Conservation (phyloP, 208 protist genomes). For the Herpetomonas samuelpessoai region DNA sequence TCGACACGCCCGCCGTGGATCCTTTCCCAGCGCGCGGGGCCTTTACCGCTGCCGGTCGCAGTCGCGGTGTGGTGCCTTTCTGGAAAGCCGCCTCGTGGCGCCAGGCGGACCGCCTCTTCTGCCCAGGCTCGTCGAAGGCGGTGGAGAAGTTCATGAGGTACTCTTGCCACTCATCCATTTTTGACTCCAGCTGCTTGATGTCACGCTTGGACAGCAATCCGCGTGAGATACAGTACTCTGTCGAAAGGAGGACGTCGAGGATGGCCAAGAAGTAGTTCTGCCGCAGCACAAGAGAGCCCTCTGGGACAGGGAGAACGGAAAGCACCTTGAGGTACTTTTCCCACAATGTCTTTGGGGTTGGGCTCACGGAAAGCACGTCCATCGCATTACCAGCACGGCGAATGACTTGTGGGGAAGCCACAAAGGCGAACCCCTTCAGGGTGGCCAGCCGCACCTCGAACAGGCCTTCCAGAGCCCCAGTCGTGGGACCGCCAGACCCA, state of each 20-base stretch:
- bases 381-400: conserved; percentile 27
- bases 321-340: conserved; percentile 33
- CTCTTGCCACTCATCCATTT: conserved; percentile 22
- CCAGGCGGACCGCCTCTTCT: conserved; percentile 15
- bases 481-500: neutral
- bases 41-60: conserved; percentile 18
- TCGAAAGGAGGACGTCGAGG: conserved; percentile 46
- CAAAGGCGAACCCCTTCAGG: conserved; percentile 43
- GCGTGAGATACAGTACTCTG: conserved; percentile 36
- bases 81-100: conserved; percentile 35
- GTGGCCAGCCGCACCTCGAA: conserved; percentile 10
- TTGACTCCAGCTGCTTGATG: conserved; percentile 22
- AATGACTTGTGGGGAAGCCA: conserved; percentile 35
- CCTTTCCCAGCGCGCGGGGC: neutral
- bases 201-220: conserved; percentile 23
- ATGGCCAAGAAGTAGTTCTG: conserved; percentile 36
- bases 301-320: conserved; percentile 6
- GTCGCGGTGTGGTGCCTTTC: conserved; percentile 28
- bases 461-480: neutral
- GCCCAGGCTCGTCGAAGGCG: conserved; percentile 8
- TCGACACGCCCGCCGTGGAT: neutral
- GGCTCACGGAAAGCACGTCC: conserved; percentile 35
- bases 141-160: conserved; percentile 30
- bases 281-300: conserved; percentile 13
- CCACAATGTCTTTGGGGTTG: conserved; percentile 38